phyloP scores from a whole-genome alignment of 495 filamentous ascomycete species.

The Darksidea phi region DNA sequence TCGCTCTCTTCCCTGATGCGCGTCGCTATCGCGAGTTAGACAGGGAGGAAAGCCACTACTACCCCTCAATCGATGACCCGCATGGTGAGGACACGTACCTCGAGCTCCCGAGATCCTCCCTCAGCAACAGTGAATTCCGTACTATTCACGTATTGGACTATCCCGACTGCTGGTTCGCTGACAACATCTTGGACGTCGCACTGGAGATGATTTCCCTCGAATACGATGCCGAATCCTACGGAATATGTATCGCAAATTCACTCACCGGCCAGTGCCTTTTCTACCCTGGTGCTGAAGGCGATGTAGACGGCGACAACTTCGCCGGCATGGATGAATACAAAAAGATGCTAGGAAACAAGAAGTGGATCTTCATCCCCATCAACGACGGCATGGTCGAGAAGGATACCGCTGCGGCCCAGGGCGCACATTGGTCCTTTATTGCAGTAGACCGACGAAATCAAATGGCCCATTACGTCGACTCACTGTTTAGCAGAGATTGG shows the following conservation, averaged over 20 bases:
- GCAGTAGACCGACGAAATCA: background rate
- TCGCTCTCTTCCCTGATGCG: background rate
- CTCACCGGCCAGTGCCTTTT: background rate
- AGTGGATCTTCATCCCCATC: conserved; percentile 11
- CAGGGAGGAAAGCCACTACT: background rate
- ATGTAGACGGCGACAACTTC: background rate
- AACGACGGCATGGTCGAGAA: conserved; percentile 3
- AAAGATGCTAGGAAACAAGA: background rate
- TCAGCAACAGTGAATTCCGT: conserved; percentile 7
- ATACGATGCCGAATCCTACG: conserved; percentile 1
- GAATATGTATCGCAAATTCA: conserved; percentile 13
- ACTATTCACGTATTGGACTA: background rate
- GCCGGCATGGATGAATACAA: background rate
- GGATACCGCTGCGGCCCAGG: background rate
- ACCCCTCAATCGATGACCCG: background rate
- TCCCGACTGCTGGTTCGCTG: conserved; percentile 16
- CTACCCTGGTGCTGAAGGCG: background rate
- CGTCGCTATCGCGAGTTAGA: background rate
- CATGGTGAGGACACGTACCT: background rate
- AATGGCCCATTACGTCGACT: conserved; percentile 14
- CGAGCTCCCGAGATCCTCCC: background rate
- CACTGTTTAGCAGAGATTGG: background rate
- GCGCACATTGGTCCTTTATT: conserved; percentile 10
- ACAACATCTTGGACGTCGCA: conserved; percentile 9
- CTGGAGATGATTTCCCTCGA: background rate